These are phyloP conservation scores for Oemleria cerasiformis DNA, from an alignment of 306 rosid species.

Conservation along the genomic window DNA sequence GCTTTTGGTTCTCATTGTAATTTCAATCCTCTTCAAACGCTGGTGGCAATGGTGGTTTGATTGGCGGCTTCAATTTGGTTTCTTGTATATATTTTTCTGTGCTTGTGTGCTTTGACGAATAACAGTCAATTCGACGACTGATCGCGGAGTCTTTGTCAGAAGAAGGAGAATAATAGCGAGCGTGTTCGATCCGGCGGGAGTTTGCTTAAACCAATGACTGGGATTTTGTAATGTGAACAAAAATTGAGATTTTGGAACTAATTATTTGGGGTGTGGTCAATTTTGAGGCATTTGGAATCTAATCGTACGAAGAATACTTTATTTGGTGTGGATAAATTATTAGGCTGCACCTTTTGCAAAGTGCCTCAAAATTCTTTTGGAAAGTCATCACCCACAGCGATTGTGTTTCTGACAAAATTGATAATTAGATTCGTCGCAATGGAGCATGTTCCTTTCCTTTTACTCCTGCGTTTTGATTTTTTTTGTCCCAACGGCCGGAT, in stretches of 20 bases:
- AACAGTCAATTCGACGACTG: not conserved
- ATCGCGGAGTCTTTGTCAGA: not conserved
- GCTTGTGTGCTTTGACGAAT: not conserved
- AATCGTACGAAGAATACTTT: not conserved
- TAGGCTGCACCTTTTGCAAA: not conserved
- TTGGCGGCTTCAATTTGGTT: not conserved
- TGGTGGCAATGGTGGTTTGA: not conserved
- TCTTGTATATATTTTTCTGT: not conserved
- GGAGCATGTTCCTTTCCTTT: not conserved
- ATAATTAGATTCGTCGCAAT: not conserved
- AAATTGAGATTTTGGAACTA: not conserved
- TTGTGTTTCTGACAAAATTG: not conserved
- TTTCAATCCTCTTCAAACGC: slow-evolving; percentile 1
- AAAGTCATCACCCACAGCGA: not conserved
- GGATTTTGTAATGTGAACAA: too few relatives aligned
- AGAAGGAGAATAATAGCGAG: not conserved
- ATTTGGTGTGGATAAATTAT: not conserved
- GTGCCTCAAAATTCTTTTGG: not conserved
- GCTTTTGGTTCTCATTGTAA: slow-evolving; percentile 53
- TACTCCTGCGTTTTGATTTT: too few relatives aligned
- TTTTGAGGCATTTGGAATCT: not conserved
- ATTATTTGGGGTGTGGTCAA: not conserved
- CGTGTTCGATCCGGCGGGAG: not conserved
- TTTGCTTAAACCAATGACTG: not conserved
- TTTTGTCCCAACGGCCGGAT: too few relatives aligned